These are phyloP conservation scores for Rosa rugosa DNA, from an alignment of 306 rosid species.

Conservation along the genomic window DNA sequence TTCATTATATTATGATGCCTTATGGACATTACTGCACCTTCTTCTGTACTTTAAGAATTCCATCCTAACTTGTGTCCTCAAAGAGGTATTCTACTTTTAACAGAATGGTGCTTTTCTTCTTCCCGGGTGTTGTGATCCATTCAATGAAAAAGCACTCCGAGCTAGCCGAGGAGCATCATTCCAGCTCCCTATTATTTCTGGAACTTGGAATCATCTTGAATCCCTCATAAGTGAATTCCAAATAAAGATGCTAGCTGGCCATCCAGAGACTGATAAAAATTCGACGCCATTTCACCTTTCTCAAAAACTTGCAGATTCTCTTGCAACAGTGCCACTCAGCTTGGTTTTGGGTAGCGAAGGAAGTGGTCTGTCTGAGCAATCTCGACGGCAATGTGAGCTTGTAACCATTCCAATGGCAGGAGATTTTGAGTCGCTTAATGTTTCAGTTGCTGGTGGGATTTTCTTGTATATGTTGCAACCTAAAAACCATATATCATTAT, in stretches of 20 bases:
- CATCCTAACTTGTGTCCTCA: not conserved
- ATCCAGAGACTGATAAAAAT: slow-evolving; percentile 52
- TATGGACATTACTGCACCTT: not conserved
- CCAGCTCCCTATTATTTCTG: slow-evolving; percentile 83
- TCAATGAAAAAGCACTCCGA: slow-evolving; percentile 89
- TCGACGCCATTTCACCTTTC: slow-evolving; percentile 48
- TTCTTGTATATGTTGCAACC: slow-evolving; percentile 77
- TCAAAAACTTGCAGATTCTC: slow-evolving; percentile 50
- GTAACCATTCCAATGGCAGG: slow-evolving; percentile 92
- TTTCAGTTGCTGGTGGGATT: slow-evolving; percentile 97
- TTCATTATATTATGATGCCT: not conserved
- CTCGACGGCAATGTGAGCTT: slow-evolving; percentile 63
- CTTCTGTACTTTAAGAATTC: not conserved
- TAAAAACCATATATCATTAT: slow-evolving; percentile 13
- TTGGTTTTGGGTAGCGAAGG: slow-evolving; percentile 94
- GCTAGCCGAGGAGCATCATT: slow-evolving; percentile 95
- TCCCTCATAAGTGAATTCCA: slow-evolving; percentile 46
- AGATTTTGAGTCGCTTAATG: slow-evolving; percentile 87
- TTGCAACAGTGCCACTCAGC: slow-evolving; percentile 55
- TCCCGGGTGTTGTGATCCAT: slow-evolving; percentile 95
- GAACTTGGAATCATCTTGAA: slow-evolving; percentile 68
- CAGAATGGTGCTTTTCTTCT: slow-evolving; percentile 88
- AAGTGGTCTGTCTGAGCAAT: slow-evolving; percentile 71
- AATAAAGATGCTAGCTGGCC: slow-evolving; percentile 79
- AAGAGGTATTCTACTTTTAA: slow-evolving; percentile 20